Evolutionary conservation across 331 rosid genomes (phyloP).

Genomic region (Dryas integrifolia): DNA sequence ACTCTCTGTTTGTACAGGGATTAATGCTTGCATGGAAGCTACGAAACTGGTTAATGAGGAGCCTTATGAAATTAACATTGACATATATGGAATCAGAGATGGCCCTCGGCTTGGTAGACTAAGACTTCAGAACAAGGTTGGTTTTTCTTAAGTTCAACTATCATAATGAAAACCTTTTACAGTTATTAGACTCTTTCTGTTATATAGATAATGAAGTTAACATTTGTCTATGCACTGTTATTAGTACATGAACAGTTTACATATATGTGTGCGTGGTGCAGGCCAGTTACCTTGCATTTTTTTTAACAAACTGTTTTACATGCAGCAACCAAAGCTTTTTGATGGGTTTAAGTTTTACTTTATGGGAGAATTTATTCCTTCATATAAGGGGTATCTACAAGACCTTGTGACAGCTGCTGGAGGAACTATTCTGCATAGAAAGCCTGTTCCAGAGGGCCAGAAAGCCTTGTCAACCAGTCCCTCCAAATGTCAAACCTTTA

Average conservation of each 20-base stretch:
- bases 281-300: not conserved
- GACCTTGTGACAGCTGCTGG: conserved; percentile 83
- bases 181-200: not conserved
- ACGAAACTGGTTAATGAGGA: conserved; percentile 63
- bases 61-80: conserved; percentile 65
- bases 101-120: conserved; percentile 89
- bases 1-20: conserved; percentile 52
- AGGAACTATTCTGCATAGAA: conserved; percentile 77
- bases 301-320: conserved; percentile 11
- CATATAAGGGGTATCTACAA: conserved; percentile 74
- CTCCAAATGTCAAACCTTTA: conserved; percentile 44
- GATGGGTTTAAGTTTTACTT: conserved; percentile 71
- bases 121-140: conserved; percentile 69
- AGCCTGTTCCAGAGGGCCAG: conserved; percentile 52
- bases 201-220: not conserved
- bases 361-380: conserved; percentile 59
- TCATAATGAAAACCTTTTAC: not conserved
- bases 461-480: conserved; percentile 23
- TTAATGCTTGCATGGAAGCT: conserved; percentile 62
- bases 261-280: not conserved
- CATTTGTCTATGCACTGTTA: not conserved
- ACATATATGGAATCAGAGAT: conserved; percentile 67
- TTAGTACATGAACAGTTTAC: not conserved
- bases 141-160: conserved; percentile 12
- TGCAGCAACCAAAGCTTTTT: conserved; percentile 85